Base-by-base conservation (phyloP, 257 asterid genomes). In the Lycium barbarum region DNA sequence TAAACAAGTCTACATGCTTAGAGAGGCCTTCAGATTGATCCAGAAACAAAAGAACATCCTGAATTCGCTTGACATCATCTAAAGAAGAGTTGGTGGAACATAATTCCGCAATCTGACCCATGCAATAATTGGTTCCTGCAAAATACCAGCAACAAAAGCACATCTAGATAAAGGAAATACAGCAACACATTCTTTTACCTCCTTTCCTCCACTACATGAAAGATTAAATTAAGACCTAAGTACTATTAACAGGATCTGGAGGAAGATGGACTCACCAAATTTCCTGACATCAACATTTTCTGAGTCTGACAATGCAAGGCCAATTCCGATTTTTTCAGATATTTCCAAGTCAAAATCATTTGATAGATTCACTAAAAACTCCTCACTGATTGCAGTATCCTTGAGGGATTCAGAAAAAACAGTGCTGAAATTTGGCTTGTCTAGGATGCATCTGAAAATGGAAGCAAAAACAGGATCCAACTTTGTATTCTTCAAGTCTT, bases 111-210 rank as follows among this genome's bases (percentile, higher is more conserved):
- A 95, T 93, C 93, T 94, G 98, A 83, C 89, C 87, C 96, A 95
- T 90, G 90, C 98, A 94, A 86, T 94, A 97, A 86, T 86, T 95
- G 84, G 91, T 93, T 81, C 99, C 99, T 97, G 97, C 90, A 90
- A 91, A 47, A 33, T 45, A 68, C 58, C 9, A 26, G 72, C 13
- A 83, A 78, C 58, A 71, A 59, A 67, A 15, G 70, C 68, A 43
- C 73, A 59, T 26, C 8, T 3, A 47, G 63, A 76, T 76, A 76
- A 76, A 22, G 82, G 49, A 7, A 14, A 7, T 26, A 53, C 26
- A 7, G 65, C 22, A 76, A 76, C 14, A 8, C 62, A 51, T 51
- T 51, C 12, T 12, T 49, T 49, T 13, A 76, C 22, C 22, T 26
- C 47, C 45, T 20, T 76, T 51, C 22, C 14, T 76, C 63, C 47